Percentiles rank a stretch among this genome's conserved stretches.
These are phyloP conservation scores for Plasmodium berghei DNA, from an alignment of 169 alveolate genomes.

Conservation along the genomic window DNA sequence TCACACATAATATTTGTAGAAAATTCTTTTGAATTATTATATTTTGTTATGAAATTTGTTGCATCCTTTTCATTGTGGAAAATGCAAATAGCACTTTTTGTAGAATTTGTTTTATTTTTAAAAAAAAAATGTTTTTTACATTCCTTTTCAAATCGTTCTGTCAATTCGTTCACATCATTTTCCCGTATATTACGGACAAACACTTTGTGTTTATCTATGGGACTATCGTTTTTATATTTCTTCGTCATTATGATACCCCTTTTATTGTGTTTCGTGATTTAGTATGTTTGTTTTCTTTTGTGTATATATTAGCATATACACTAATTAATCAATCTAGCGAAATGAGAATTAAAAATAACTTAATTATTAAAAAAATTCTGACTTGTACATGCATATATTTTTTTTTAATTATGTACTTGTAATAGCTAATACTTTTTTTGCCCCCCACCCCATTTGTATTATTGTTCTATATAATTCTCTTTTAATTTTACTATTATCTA, in stretches of 20 bases:
- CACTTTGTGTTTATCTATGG: slow-evolving; percentile 58
- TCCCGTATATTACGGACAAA: slow-evolving; percentile 58
- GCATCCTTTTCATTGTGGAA: slow-evolving; percentile 54
- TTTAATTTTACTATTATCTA: no score
- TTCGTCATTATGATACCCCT: background rate
- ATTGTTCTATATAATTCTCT: no score
- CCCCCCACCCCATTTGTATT: no score
- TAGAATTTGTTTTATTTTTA: slow-evolving; percentile 31
- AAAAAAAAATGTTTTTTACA: slow-evolving; percentile 64
- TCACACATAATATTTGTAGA: slow-evolving; percentile 49
- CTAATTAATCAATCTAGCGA: no score
- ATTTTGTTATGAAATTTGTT: slow-evolving; percentile 43
- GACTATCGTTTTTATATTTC: slow-evolving; percentile 12
- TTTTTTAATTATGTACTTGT: no score
- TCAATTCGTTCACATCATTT: slow-evolving; percentile 18
- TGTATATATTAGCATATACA: background rate
- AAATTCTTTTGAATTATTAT: slow-evolving; percentile 13
- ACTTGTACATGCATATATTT: no score
- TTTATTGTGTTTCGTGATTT: background rate
- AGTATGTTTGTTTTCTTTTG: background rate
- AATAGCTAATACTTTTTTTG: no score
- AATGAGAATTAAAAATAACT: no score
- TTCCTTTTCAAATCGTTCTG: slow-evolving; percentile 31
- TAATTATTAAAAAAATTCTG: no score
- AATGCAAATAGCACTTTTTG: slow-evolving; percentile 57